phyloP scores from a whole-genome alignment of 2,329 filamentous ascomycete species.

The Cordyceps javanica region DNA sequence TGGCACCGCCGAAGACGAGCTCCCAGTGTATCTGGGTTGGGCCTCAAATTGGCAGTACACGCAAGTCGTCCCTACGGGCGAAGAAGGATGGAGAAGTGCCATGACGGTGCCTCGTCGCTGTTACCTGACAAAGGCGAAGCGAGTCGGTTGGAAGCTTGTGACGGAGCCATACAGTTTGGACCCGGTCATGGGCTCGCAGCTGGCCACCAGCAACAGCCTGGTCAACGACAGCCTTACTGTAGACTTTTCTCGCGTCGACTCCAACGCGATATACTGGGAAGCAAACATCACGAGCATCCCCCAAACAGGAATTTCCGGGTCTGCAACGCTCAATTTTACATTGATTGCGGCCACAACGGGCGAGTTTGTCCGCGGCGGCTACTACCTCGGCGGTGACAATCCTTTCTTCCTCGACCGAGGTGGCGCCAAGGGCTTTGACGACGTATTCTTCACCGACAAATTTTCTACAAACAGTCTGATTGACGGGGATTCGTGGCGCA shows the following conservation, averaged over 20 bases:
- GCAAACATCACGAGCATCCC: constrained; percentile 41
- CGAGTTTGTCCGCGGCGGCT: constrained; percentile 22
- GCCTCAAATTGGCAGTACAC: constrained; percentile 31
- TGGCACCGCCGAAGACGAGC: constrained; percentile 17
- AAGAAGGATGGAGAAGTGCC: constrained; percentile 26
- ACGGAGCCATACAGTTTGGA: constrained; percentile 42
- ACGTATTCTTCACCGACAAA: constrained; percentile 28
- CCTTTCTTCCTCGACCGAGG: constrained; percentile 26
- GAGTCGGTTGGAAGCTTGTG: constrained; percentile 46
- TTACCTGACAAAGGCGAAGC: constrained; percentile 44
- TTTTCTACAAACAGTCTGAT: constrained; percentile 20
- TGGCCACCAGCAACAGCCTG: constrained; percentile 37
- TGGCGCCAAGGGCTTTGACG: constrained; percentile 22
- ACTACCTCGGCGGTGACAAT: constrained; percentile 22
- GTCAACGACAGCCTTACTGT: constrained; percentile 42
- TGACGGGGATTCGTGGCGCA: constrained; percentile 19
- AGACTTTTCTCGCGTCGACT: constrained; percentile 43
- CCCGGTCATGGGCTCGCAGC: constrained; percentile 37
- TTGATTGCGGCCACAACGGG: constrained; percentile 20
- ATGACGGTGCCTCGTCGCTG: constrained; percentile 38
- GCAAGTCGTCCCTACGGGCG: constrained; percentile 23
- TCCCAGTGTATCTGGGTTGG: constrained; percentile 29
- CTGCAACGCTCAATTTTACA: constrained; percentile 25
- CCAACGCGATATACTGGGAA: constrained; percentile 48
- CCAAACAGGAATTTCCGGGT: constrained; percentile 12